Evolutionary conservation across 148 eudicot genomes (phyloP), one percentile per base, ranked within the genome.

Genomic region (Drosera capensis): DNA sequence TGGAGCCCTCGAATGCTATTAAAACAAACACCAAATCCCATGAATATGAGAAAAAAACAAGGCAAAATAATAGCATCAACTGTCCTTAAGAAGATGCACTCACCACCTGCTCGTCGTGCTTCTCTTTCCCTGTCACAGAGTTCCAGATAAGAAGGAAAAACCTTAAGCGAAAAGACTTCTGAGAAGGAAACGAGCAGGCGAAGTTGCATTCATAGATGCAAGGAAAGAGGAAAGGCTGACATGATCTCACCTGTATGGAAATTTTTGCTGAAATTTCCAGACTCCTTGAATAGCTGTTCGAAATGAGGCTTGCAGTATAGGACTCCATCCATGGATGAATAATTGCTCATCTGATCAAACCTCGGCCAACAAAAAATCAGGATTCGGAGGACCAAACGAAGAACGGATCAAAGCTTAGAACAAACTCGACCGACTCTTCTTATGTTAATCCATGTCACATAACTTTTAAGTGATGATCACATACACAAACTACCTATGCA

Each of bases 281-380:
- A 78, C 63, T 92, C 94, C 73, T 92, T 92, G 58, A 81, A 92
- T 25, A 92, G 94, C 46, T 92, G 99, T 46, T 92, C 99, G 54
- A 85, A 86, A 59, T 92, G 99, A 59, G 88, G 23, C 46, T 82
- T 92, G 81, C 99, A 92, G 48, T 85, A 92, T 15, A 92, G 86
- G 48, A 86, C 77, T 57, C 95, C 99, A 62, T 92, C 95, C 99
- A 92, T 81, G 43, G 99, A 92, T 5, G 95, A 92, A 69, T 92
- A 92, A 63, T 77, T 92, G 86, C 86, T 85, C 95, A 92, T 85
- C 99, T 80, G 59, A 36, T 16, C 64, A 61, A 15, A 52, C 16
- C 7, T 18, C 13, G 30, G n/a, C 11, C 15, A 49, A 21, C 21
- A 17, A 39, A 15, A 6, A 18, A 26, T 1, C 22, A 17, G 7